Conservation (phyloP, 2,329 filamentous ascomycete genomes). For the Bipolaris oryzae region DNA sequence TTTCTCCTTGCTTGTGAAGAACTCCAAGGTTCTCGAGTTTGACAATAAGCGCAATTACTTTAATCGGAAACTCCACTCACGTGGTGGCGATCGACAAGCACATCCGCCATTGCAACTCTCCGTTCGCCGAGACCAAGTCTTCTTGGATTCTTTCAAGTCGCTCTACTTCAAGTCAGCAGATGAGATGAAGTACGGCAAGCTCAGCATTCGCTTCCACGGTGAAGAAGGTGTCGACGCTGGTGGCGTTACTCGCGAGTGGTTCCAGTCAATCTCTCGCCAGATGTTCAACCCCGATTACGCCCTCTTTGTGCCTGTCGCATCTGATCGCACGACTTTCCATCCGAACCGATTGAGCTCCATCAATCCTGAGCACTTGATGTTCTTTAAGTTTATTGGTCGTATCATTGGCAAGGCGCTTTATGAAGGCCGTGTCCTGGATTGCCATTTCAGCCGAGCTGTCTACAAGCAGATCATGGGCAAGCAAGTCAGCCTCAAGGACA, state of each 20-base stretch:
- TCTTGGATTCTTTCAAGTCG: constrained; percentile 98
- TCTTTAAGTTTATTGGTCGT: constrained; percentile 99
- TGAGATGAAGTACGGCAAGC: constrained; percentile 98
- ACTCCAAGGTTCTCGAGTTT: constrained; percentile 97
- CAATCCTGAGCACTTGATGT: constrained; percentile 94
- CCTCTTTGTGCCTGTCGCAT: constrained; percentile 93
- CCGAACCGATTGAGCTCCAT: constrained; percentile 92
- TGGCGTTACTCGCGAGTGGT: constrained; percentile 98
- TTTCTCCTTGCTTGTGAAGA: constrained; percentile 94
- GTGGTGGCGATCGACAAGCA: constrained; percentile 68
- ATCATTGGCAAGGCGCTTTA: constrained; percentile 98
- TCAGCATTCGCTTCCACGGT: constrained; percentile 95
- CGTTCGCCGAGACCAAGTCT: constrained; percentile 92
- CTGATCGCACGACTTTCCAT: constrained; percentile 97
- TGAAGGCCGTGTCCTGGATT: constrained; percentile 93
- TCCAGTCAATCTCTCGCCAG: constrained; percentile 93
- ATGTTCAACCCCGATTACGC: constrained; percentile 99
- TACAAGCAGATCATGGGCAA: constrained; percentile 98
- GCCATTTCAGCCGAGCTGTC: constrained; percentile 97
- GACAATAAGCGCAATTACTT: constrained; percentile 99
- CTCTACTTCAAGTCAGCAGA: constrained; percentile 95
- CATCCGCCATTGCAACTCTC: constrained; percentile 82
- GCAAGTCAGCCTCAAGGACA: constrained; percentile 95
- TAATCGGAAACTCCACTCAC: constrained; percentile 85
- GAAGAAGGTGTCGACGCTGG: constrained; percentile 98